Evolutionary conservation across 441 rosid species (phyloP), one percentile per base, ranked within the genome.

Genomic region (Rhodomyrtus psidioides): DNA sequence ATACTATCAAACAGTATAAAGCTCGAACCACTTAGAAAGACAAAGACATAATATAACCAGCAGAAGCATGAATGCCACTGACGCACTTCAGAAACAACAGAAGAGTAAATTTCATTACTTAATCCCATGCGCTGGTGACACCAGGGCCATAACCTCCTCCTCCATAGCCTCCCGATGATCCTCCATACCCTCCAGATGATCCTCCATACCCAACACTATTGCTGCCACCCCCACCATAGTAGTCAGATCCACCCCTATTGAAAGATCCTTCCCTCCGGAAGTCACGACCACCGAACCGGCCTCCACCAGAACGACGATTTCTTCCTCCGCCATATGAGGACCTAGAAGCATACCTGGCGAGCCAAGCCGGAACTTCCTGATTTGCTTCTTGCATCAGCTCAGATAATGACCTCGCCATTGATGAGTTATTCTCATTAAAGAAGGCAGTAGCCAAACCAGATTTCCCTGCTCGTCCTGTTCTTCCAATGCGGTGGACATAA

Each of bases 91-190:
- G 60, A 51, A 39, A 58, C 60, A 57, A 81, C 81, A 34, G 49
- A 76, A 84, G 86, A 84, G 81, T 42, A 51, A 85, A 56, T 53
- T 42, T 75, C 39, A 62, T 42, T 55, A 83, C 26, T 84, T 76
- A 86, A 83, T 86, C 88, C 88, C 88, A 86, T 57, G 88, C 88
- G 26, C 88, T 86, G 85, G 85, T 83, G 51, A 23, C 88, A n/a
- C 88, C 88, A 5, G 86, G 59, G 27, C 85, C 85, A 55, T 49
- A 54, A 60, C 83, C 70, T 7, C 88, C 88, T 55, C 76, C 57
- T 16, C 87, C 85, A 82, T 55, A 56, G 2, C 79, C 79, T 34
- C 79, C 79, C 1, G 79, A 70, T 21, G 79, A 34, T 70, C 79
- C 76, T 65, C 76, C 76, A 21, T 82, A 82, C 46, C 84, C 84